Conservation (phyloP, 257 asterid species). For the Petunia secreta region DNA sequence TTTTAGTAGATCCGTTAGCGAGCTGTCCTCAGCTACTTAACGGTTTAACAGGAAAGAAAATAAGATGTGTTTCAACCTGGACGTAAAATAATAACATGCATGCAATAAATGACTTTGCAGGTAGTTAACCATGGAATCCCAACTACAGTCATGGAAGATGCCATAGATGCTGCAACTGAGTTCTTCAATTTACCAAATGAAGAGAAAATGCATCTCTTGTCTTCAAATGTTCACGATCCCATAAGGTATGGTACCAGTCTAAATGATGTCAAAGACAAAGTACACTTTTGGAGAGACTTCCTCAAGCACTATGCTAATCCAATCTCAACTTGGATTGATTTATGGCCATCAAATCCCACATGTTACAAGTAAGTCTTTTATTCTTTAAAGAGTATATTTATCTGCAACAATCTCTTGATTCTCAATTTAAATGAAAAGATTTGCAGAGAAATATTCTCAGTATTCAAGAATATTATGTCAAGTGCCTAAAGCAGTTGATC, state of each 20-base stretch:
- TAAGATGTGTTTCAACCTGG: constrained; percentile 18
- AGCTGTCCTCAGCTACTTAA: background rate
- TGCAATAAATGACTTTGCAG: constrained; percentile 38
- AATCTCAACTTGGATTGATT: constrained; percentile 63
- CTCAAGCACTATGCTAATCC: constrained; percentile 69
- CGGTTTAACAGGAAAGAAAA: constrained; percentile 5
- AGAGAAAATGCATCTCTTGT: constrained; percentile 49
- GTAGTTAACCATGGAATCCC: constrained; percentile 70
- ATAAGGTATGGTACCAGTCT: constrained; percentile 71
- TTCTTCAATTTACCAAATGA: constrained; percentile 61
- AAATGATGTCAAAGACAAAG: constrained; percentile 52
- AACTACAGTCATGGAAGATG: constrained; percentile 40
- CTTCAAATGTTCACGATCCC: constrained; percentile 51
- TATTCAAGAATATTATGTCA: background rate
- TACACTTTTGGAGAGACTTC: constrained; percentile 71
- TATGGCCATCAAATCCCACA: constrained; percentile 73
- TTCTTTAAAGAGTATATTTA: background rate
- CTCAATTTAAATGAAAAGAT: too few species aligned
- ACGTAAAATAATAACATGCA: constrained; percentile 26
- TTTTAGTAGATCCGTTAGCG: constrained; percentile 21
- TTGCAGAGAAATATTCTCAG: background rate
- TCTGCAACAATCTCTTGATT: constrained; percentile 15
- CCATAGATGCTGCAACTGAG: constrained; percentile 53
- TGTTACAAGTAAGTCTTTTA: constrained; percentile 50
- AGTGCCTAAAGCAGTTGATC: background rate